These are phyloP conservation scores for Cynara cardunculus DNA, from an alignment of 129 eudicot genomes.

Conservation along the genomic window DNA sequence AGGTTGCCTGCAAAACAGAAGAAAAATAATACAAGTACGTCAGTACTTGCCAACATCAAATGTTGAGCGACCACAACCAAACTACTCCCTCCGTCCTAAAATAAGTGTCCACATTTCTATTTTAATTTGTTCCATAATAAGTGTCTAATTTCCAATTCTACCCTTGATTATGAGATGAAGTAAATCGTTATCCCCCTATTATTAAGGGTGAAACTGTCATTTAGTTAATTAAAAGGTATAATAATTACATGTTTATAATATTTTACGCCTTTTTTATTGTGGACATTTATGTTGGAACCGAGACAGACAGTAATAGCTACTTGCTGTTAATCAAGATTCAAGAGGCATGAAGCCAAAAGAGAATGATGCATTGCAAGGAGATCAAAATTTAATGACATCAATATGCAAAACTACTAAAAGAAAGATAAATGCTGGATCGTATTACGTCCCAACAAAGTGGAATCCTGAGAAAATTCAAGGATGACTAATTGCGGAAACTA, in stretches of 20 bases:
- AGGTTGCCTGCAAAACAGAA: constrained; percentile 81
- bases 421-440: neutral
- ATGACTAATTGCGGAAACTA: neutral
- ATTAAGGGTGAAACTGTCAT: neutral
- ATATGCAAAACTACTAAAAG: neutral
- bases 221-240: neutral
- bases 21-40: neutral
- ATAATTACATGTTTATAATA: neutral
- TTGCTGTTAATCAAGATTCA: too few relatives aligned
- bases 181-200: neutral
- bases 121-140: neutral
- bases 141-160: neutral
- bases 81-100: neutral
- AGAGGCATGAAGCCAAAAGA: too few relatives aligned
- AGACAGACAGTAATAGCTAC: neutral
- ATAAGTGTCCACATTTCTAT: neutral
- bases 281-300: too few relatives aligned
- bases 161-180: neutral
- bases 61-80: neutral
- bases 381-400: neutral
- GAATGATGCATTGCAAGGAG: too few relatives aligned
- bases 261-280: too few relatives aligned
- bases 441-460: neutral
- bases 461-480: neutral
- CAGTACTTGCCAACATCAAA: neutral